Percentiles rank a stretch among this genome's conserved stretches.
Evolutionary conservation across 495 filamentous ascomycete species (phyloP).

Genomic region (Tuber aestivum): DNA sequence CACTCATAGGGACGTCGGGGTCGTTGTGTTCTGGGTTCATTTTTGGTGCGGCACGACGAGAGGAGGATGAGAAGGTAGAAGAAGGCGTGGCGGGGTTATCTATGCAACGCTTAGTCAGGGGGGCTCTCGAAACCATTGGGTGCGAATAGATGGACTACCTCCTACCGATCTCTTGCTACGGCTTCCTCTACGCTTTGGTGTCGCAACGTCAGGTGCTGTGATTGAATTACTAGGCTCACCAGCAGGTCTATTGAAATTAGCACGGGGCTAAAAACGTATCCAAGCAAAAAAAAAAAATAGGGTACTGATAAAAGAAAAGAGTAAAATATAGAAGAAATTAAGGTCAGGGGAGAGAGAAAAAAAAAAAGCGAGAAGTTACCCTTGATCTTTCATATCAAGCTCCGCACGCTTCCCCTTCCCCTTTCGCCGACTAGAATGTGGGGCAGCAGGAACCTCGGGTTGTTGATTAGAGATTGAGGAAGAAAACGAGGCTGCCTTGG

Average conservation of each 20-base stretch:
- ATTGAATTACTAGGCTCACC: slow-evolving; percentile 28
- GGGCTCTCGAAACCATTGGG: neutral
- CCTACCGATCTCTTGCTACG: slow-evolving; percentile 31
- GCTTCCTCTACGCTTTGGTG: slow-evolving; percentile 37
- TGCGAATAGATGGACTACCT: slow-evolving; percentile 10
- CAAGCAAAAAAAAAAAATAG: neutral
- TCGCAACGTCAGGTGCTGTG: slow-evolving; percentile 18
- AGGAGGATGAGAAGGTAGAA: slow-evolving; percentile 19
- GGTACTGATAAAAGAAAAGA: neutral
- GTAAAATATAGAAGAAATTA: neutral
- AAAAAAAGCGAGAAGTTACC: slow-evolving; percentile 52
- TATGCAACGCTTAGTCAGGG: slow-evolving; percentile 36
- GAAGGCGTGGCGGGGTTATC: slow-evolving; percentile 36
- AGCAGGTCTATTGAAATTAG: slow-evolving; percentile 12
- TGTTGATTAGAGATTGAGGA: slow-evolving; percentile 20
- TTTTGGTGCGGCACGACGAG: slow-evolving; percentile 33
- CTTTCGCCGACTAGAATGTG: slow-evolving; percentile 46
- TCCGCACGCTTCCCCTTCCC: slow-evolving; percentile 52
- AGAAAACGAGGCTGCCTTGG: slow-evolving; percentile 30
- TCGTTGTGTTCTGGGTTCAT: slow-evolving; percentile 47
- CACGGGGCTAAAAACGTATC: neutral
- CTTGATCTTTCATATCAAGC: slow-evolving; percentile 58
- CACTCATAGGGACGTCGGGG: slow-evolving; percentile 51
- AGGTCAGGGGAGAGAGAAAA: neutral
- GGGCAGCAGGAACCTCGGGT: slow-evolving; percentile 13